These are phyloP conservation scores for Monilinia aucupariae DNA, from an alignment of 2,329 filamentous ascomycete genomes.

Conservation along the genomic window DNA sequence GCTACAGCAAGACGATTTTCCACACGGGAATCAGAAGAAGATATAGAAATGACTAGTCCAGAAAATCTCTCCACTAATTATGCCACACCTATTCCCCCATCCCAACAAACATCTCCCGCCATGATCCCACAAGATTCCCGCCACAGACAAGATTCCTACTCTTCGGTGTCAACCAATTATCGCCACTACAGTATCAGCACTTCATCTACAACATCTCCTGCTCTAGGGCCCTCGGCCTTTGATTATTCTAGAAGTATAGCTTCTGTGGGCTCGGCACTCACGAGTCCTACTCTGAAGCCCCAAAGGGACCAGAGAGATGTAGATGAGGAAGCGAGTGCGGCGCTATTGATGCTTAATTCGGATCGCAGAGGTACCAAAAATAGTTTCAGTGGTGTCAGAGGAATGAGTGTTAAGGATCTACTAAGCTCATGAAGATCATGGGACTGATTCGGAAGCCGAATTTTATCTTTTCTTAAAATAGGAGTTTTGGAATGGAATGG, in stretches of 20 bases:
- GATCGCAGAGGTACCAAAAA: slow-evolving; percentile 48
- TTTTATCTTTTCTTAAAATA: background rate
- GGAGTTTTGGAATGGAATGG: background rate
- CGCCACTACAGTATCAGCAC: slow-evolving; percentile 47
- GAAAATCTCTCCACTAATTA: slow-evolving; percentile 46
- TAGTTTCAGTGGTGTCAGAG: slow-evolving; percentile 36
- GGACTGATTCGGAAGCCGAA: background rate
- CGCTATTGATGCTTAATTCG: slow-evolving; percentile 79
- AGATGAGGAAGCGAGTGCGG: slow-evolving; percentile 66
- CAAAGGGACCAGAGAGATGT: slow-evolving; percentile 54
- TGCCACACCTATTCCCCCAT: slow-evolving; percentile 31
- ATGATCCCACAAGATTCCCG: slow-evolving; percentile 44
- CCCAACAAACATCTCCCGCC: slow-evolving; percentile 46
- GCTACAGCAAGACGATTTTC: slow-evolving; percentile 40
- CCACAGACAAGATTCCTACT: slow-evolving; percentile 48
- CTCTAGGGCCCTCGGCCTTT: slow-evolving; percentile 49
- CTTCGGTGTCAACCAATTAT: slow-evolving; percentile 44
- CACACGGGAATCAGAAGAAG: slow-evolving; percentile 37
- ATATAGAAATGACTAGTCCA: slow-evolving; percentile 58
- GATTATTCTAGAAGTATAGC: slow-evolving; percentile 39
- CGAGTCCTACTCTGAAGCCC: slow-evolving; percentile 53
- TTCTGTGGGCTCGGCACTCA: slow-evolving; percentile 46
- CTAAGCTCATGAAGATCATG: slow-evolving; percentile 41
- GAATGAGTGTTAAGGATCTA: slow-evolving; percentile 52
- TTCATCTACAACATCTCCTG: slow-evolving; percentile 50